A percentile compares a stretch with the other conserved stretches of the same genome.
phyloP scores from a whole-genome alignment of 2,329 filamentous ascomycete genomes.

The Fusarium protoensiforme region DNA sequence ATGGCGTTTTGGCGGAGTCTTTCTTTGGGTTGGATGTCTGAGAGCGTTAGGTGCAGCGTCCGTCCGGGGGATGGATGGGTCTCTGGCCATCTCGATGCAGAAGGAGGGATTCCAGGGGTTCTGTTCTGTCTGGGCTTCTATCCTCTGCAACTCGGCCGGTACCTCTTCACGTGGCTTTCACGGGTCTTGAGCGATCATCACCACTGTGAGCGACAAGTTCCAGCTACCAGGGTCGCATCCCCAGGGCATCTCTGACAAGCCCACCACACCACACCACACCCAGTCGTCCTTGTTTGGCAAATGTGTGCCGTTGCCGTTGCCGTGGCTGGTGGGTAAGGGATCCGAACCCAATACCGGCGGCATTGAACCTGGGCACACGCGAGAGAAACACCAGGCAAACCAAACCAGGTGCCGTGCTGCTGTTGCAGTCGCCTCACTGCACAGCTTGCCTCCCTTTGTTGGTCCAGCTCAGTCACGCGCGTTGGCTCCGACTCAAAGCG shows the following conservation, averaged over 20 bases:
- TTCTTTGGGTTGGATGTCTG: conserved; percentile 2
- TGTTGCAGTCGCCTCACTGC: conserved; percentile 24
- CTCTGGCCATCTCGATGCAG: neutral
- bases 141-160: conserved; percentile 33
- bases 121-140: conserved; percentile 4
- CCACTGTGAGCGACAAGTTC: neutral
- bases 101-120: conserved; percentile 27
- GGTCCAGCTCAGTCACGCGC: conserved; percentile 13
- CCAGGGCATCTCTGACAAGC: neutral
- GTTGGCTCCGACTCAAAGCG: conserved; percentile 25
- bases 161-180: conserved; percentile 41
- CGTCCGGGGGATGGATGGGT: conserved; percentile 13
- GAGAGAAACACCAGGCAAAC: conserved; percentile 3
- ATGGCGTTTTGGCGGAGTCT: conserved; percentile 30
- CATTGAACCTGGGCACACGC: conserved; percentile 6
- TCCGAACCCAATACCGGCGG: conserved; percentile 4
- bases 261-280: neutral
- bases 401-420: neutral
- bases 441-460: conserved; percentile 7
- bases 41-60: conserved; percentile 13
- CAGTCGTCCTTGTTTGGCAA: neutral
- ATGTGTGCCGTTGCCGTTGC: neutral
- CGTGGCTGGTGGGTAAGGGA: neutral
- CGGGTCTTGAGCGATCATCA: conserved; percentile 29
- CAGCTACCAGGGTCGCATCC: neutral